Conservation (phyloP, 495 filamentous ascomycete genomes). For the Penicillium herquei region DNA sequence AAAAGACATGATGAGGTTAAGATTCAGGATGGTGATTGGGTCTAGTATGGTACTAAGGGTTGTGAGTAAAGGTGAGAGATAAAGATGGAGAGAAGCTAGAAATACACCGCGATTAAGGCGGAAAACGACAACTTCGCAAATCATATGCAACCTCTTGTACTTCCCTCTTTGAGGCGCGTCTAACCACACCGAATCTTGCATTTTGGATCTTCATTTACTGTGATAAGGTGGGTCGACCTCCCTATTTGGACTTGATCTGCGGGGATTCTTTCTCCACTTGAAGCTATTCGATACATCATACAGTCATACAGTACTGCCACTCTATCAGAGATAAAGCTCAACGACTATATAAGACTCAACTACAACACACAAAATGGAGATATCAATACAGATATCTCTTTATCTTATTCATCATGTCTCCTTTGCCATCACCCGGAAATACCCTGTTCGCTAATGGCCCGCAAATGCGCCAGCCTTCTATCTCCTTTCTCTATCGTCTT, state of each 20-base stretch:
- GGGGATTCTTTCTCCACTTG: neutral
- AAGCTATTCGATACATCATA: neutral
- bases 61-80: neutral
- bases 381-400: neutral
- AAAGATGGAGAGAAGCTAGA: neutral
- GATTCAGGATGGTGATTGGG: neutral
- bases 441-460: conserved; percentile 24
- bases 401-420: conserved; percentile 5
- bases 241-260: conserved; percentile 5
- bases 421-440: conserved; percentile 23
- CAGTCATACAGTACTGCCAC: neutral
- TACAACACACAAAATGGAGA: neutral
- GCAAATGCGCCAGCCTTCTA: conserved; percentile 27
- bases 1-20: conserved; percentile 23
- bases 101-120: neutral
- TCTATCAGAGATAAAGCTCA: neutral
- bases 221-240: conserved; percentile 19
- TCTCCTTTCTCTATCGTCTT: conserved; percentile 27
- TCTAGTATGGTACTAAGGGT: neutral
- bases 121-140: conserved; percentile 7
- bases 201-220: neutral
- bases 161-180: conserved; percentile 11
- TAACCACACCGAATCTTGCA: neutral
- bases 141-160: conserved; percentile 17
- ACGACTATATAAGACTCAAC: neutral